A percentile compares a stretch with the other conserved stretches of the same genome.
Conservation (phyloP, 2,329 filamentous ascomycete genomes). For the Fusarium sp. region DNA sequence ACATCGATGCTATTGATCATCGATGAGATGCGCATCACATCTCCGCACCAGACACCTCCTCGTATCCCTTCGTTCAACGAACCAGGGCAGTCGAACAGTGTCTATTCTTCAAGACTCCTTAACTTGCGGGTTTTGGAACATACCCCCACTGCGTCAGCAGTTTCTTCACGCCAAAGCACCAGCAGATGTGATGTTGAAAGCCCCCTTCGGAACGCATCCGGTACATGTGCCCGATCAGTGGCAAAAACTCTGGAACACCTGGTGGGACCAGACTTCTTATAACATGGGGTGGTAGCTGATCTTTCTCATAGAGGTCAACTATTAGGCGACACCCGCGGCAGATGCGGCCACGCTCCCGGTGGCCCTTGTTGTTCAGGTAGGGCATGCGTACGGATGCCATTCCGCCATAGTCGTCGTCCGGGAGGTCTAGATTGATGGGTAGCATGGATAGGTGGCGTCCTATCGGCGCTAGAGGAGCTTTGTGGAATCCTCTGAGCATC, state of each 20-base stretch:
- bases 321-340: constrained; percentile 25
- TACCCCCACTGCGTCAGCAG: neutral
- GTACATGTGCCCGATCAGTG: neutral
- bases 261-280: neutral
- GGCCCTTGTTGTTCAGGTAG: constrained; percentile 10
- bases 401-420: constrained; percentile 7
- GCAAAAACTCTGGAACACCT: neutral
- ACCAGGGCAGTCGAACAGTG: too few relatives aligned
- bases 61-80: too few relatives aligned
- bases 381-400: constrained; percentile 32
- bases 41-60: too few relatives aligned
- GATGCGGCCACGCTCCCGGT: constrained; percentile 17
- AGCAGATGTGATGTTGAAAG: neutral
- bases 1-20: neutral
- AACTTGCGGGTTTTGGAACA: neutral
- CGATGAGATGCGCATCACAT: neutral
- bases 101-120: neutral
- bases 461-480: constrained; percentile 21
- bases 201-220: neutral
- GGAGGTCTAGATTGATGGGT: neutral
- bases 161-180: neutral
- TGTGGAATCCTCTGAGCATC: constrained; percentile 16
- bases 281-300: neutral
- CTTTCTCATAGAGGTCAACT: neutral
- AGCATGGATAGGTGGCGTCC: constrained; percentile 25